Conservation (phyloP, 2,329 filamentous ascomycete genomes). For the Fonsecaea pugnacius region DNA sequence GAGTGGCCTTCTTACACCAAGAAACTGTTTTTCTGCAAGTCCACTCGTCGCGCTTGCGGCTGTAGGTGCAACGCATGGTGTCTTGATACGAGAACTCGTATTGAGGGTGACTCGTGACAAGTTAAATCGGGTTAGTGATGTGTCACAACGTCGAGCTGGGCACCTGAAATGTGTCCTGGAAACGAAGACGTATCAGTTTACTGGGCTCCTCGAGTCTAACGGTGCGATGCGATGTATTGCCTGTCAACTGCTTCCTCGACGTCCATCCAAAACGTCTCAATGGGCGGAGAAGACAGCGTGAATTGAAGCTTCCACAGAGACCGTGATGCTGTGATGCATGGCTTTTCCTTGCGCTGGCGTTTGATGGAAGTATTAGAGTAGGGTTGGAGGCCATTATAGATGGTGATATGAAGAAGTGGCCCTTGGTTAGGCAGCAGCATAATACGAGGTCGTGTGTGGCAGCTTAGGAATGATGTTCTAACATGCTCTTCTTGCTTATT, state of each 20-base stretch:
- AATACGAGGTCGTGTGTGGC: not conserved
- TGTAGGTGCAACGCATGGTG: not conserved
- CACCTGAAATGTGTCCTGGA: not conserved
- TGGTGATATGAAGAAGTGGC: not conserved
- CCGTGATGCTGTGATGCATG: not conserved
- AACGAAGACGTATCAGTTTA: not conserved
- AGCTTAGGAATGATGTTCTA: not conserved
- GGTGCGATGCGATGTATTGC: not conserved
- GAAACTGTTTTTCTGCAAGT: not conserved
- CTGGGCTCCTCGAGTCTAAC: not conserved
- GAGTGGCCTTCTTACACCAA: not conserved
- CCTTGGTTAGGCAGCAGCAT: not conserved
- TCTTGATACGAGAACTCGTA: not conserved
- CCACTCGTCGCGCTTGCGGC: not conserved
- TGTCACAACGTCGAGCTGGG: not conserved
- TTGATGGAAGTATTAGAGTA: not conserved
- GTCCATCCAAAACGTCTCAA: not conserved
- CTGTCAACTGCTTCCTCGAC: not conserved
- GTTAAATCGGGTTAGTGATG: not conserved
- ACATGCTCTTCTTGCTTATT: not conserved
- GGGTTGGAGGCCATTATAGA: not conserved
- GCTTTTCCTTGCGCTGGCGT: not conserved
- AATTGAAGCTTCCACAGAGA: not conserved
- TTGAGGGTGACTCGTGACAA: not conserved
- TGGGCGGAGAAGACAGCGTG: not conserved